Percentiles rank a stretch among this genome's conserved stretches.
Conservation (phyloP, 257 asterid genomes). For the Primulina huaijiensis region DNA sequence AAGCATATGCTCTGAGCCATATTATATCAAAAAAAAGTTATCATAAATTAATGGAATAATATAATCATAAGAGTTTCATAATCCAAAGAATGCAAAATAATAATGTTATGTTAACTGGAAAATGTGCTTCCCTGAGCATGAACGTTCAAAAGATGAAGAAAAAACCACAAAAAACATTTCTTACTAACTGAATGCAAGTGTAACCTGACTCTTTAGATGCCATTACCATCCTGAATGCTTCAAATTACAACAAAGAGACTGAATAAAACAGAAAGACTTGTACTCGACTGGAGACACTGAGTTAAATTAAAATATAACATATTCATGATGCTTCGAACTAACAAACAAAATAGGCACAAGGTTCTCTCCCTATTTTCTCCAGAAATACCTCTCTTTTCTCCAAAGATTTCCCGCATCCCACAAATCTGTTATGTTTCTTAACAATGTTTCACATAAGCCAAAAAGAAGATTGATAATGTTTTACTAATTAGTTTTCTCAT, state of each 20-base stretch:
- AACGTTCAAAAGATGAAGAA: not conserved
- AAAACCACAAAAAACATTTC: conserved; percentile 4
- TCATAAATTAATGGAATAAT: not conserved
- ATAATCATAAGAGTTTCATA: conserved; percentile 7
- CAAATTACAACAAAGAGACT: too few relatives aligned
- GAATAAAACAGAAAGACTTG: not conserved
- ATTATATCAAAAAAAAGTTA: conserved; percentile 14
- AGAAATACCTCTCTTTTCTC: not conserved
- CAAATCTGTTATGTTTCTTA: not conserved
- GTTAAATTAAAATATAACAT: too few relatives aligned
- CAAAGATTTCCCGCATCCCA: not conserved
- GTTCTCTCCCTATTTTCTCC: not conserved
- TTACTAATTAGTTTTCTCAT: too few relatives aligned
- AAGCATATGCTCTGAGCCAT: conserved; percentile 84
- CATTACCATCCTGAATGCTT: not conserved
- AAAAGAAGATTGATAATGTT: too few relatives aligned
- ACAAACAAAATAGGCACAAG: too few relatives aligned
- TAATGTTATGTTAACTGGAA: not conserved
- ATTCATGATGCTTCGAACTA: too few relatives aligned
- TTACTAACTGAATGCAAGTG: not conserved
- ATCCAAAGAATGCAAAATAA: conserved; percentile 5
- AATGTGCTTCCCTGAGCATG: not conserved
- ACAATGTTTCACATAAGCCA: too few relatives aligned
- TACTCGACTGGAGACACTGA: not conserved
- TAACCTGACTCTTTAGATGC: not conserved